Conservation (phyloP, 768 basidiomycete genomes). For the Serendipita indica region DNA sequence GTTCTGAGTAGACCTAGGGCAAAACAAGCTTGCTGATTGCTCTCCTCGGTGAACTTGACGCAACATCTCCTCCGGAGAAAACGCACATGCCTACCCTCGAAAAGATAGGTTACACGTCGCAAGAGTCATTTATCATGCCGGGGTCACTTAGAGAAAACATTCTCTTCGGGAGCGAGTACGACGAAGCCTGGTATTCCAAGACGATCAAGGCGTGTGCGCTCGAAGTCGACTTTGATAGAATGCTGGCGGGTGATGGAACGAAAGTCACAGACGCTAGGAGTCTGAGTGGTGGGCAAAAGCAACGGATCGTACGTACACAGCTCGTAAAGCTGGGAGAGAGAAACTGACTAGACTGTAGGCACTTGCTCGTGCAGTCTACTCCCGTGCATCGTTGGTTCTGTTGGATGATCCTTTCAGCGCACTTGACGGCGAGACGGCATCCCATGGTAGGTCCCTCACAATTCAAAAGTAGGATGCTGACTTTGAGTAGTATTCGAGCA, state of each 20-base stretch:
- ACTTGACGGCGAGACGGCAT: background rate
- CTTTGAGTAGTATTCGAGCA: background rate
- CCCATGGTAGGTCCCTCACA: background rate
- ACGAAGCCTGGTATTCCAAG: slow-evolving; percentile 21
- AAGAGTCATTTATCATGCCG: slow-evolving; percentile 25
- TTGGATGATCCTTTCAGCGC: slow-evolving; percentile 6
- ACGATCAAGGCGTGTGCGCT: slow-evolving; percentile 18
- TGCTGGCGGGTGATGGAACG: slow-evolving; percentile 25
- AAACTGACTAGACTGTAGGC: background rate
- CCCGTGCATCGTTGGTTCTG: background rate
- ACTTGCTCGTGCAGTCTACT: slow-evolving; percentile 6
- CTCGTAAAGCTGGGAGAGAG: background rate
- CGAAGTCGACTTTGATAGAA: slow-evolving; percentile 23
- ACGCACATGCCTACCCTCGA: slow-evolving; percentile 22
- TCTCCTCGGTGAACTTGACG: slow-evolving; percentile 26
- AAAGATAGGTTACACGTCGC: slow-evolving; percentile 25
- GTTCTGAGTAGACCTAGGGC: slow-evolving; percentile 11
- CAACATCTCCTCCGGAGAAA: slow-evolving; percentile 15
- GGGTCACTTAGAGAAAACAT: slow-evolving; percentile 24
- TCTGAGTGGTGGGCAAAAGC: slow-evolving; percentile 6
- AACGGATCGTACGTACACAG: background rate
- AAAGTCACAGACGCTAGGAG: slow-evolving; percentile 13
- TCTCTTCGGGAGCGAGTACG: slow-evolving; percentile 23
- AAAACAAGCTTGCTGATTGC: slow-evolving; percentile 18
- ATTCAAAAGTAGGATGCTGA: background rate